Conservation (phyloP, 2,329 filamentous ascomycete species). For the Colletotrichum sp. region DNA sequence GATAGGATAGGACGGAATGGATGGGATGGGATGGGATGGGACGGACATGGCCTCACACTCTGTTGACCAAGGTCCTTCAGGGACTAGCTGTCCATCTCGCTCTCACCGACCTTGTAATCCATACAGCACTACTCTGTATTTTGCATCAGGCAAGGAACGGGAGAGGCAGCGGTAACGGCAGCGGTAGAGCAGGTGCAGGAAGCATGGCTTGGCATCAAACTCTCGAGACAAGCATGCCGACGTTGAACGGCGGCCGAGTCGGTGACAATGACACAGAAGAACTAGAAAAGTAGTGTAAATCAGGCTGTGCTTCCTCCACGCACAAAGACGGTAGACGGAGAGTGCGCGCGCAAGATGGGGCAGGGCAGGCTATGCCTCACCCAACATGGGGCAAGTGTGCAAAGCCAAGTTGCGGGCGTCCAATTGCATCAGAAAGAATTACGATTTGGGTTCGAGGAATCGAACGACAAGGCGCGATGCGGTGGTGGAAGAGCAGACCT, state of each 20-base stretch:
- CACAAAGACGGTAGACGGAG: not conserved
- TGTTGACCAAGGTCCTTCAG: not conserved
- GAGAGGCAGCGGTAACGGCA: not conserved
- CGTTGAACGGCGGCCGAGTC: not conserved
- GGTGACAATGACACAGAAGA: conserved; percentile 5
- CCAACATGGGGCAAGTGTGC: not conserved
- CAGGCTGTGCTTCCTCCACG: not conserved
- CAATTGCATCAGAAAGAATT: not conserved
- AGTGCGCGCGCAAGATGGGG: not conserved
- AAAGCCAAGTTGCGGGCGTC: not conserved
- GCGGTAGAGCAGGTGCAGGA: not conserved
- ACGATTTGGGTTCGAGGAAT: not conserved
- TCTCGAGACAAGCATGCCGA: not conserved
- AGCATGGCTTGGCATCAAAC: not conserved
- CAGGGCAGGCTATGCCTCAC: not conserved
- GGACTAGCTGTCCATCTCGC: not conserved
- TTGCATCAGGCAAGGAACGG: not conserved
- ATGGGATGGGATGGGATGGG: not conserved
- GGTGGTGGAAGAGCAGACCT: not conserved
- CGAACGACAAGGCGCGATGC: not conserved
- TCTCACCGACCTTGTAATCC: not conserved
- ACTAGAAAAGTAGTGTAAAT: not conserved
- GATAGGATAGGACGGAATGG: not conserved
- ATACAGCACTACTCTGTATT: not conserved
- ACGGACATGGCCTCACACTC: not conserved